These are phyloP conservation scores for Thielaviopsis ethacetica DNA, from an alignment of 2,329 filamentous ascomycete species.

Conservation along the genomic window DNA sequence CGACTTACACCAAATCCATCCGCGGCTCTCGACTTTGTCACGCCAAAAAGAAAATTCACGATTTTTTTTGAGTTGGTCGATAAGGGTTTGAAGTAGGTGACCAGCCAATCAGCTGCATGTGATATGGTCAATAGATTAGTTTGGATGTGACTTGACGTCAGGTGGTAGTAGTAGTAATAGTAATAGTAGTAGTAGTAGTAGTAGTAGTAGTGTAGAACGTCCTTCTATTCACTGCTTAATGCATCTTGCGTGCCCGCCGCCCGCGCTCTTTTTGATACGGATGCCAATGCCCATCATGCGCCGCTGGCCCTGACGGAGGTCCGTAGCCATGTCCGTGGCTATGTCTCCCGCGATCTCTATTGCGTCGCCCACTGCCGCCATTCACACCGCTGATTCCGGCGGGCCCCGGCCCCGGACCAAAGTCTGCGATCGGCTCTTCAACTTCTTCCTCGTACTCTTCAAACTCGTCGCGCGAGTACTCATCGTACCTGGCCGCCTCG, in stretches of 20 bases:
- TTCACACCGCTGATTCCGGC: constrained; percentile 10
- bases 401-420: not conserved
- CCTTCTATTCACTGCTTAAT: not conserved
- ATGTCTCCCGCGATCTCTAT: constrained; percentile 5
- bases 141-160: no score
- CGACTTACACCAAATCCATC: not conserved
- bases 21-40: no score
- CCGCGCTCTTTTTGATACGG: constrained; percentile 8
- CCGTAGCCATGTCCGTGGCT: constrained; percentile 2
- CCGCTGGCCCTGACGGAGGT: constrained; percentile 6
- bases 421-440: constrained; percentile 39
- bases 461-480: constrained; percentile 57
- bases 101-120: no score
- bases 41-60: no score
- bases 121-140: no score
- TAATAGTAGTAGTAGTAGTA: no score
- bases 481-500: constrained; percentile 51
- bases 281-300: constrained; percentile 8
- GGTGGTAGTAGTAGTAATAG: no score
- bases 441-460: constrained; percentile 66
- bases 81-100: no score
- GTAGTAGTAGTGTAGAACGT: no score
- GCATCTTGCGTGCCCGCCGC: constrained; percentile 8
- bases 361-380: constrained; percentile 7
- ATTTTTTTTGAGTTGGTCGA: no score